These are phyloP conservation scores for Entamoeba histolytica DNA, from an alignment of 208 protist species.

Conservation along the genomic window DNA sequence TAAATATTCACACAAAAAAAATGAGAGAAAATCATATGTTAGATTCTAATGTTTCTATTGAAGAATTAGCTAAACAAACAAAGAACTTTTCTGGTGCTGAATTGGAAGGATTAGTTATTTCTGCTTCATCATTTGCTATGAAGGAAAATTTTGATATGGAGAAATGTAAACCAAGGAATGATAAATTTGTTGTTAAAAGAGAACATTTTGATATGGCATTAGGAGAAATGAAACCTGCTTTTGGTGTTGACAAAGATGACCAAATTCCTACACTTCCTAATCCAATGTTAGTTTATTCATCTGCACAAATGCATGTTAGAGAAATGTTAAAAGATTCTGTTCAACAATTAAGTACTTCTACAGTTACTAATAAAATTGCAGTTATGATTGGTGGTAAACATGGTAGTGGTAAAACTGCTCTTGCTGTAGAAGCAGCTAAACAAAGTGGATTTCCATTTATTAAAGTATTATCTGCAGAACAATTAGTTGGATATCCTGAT, in stretches of 20 bases:
- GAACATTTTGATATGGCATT: slow-evolving; percentile 53
- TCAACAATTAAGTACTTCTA: neutral
- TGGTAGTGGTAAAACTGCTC: slow-evolving; percentile 74
- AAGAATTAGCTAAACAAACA: slow-evolving; percentile 61
- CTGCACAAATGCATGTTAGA: neutral
- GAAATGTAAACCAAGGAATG: neutral
- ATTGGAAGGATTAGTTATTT: slow-evolving; percentile 53
- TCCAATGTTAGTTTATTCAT: neutral
- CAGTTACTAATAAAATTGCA: neutral
- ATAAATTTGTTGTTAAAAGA: slow-evolving; percentile 8
- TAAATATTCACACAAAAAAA: slow-evolving; percentile 84
- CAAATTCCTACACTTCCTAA: neutral
- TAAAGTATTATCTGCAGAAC: slow-evolving; percentile 70
- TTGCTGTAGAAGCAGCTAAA: slow-evolving; percentile 50
- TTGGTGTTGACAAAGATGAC: slow-evolving; percentile 58
- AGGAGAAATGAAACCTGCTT: slow-evolving; percentile 69
- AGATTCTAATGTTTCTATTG: slow-evolving; percentile 61
- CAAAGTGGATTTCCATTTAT: slow-evolving; percentile 61
- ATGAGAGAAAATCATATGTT: slow-evolving; percentile 67
- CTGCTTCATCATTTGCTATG: slow-evolving; percentile 39
- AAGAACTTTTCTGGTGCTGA: slow-evolving; percentile 95
- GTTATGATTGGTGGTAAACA: neutral
- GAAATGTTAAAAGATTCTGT: neutral
- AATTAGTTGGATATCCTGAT: slow-evolving; percentile 61
- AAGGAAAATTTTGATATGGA: neutral